Evolutionary conservation across 2,329 filamentous ascomycete genomes (phyloP).

Genomic region (Neospermospora avenae): DNA sequence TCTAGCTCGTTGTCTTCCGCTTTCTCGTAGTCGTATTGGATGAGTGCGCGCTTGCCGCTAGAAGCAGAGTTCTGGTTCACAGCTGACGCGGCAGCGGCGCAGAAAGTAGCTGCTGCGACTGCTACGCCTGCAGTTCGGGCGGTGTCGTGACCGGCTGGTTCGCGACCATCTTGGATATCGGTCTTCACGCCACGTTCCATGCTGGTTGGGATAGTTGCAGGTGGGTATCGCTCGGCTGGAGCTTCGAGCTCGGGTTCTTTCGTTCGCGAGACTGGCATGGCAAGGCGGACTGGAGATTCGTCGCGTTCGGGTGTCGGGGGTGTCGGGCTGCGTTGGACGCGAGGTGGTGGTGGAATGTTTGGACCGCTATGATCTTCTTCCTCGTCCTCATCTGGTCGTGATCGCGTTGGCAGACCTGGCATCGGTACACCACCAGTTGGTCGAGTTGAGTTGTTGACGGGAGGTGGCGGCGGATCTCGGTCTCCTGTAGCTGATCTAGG

Average conservation of each 20-base stretch:
- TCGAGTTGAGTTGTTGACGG: slow-evolving; percentile 43
- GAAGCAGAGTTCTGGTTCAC: slow-evolving; percentile 44
- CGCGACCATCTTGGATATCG: slow-evolving; percentile 63
- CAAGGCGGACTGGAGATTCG: slow-evolving; percentile 77
- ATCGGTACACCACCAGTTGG: slow-evolving; percentile 76
- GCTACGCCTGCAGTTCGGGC: slow-evolving; percentile 57
- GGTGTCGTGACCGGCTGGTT: slow-evolving; percentile 57
- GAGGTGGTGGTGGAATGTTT: slow-evolving; percentile 41
- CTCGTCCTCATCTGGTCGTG: slow-evolving; percentile 44
- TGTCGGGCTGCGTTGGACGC: slow-evolving; percentile 35
- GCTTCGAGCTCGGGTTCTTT: slow-evolving; percentile 51
- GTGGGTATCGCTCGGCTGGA: slow-evolving; percentile 45
- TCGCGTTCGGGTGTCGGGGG: slow-evolving; percentile 48
- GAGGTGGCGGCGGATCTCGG: slow-evolving; percentile 35
- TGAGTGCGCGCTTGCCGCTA: slow-evolving; percentile 70
- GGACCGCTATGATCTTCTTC: slow-evolving; percentile 50
- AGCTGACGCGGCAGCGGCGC: slow-evolving; percentile 35
- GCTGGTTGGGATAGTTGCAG: slow-evolving; percentile 61
- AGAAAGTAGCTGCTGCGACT: slow-evolving; percentile 48
- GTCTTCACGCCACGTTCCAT: slow-evolving; percentile 60
- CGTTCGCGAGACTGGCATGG: slow-evolving; percentile 75
- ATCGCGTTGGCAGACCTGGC: slow-evolving; percentile 68
- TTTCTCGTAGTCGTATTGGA: slow-evolving; percentile 96
- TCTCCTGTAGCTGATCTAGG: slow-evolving; percentile 31
- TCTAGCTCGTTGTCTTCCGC: slow-evolving; percentile 97